Evolutionary conservation across 2,329 filamentous ascomycete genomes (phyloP).

Genomic region (Aciculosporium take): DNA sequence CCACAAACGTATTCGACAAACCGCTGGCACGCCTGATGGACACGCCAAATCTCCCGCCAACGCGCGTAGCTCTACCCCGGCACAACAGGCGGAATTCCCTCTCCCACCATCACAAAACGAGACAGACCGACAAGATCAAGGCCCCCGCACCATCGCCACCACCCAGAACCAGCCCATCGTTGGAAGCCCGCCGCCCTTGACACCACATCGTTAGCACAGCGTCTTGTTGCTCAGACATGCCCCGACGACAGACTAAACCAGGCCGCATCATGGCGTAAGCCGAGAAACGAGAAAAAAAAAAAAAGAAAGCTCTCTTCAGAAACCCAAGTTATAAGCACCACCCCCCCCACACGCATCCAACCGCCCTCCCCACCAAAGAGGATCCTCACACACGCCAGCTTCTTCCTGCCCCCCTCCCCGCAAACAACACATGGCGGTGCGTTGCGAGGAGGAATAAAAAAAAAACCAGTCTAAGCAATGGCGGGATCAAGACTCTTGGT

Average conservation of each 20-base stretch:
- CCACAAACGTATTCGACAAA: too few relatives aligned
- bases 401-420: not conserved
- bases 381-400: constrained; percentile 8
- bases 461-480: constrained; percentile 9
- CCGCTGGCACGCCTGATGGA: too few relatives aligned
- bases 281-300: not conserved
- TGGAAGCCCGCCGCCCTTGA: not conserved
- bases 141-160: too few relatives aligned
- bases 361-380: constrained; percentile 14
- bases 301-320: constrained; percentile 23
- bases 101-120: too few relatives aligned
- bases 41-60: too few relatives aligned
- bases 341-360: constrained; percentile 22
- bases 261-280: not conserved
- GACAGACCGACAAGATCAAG: too few relatives aligned
- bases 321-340: constrained; percentile 33
- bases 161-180: too few relatives aligned
- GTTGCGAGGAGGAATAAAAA: constrained; percentile 7
- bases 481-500: constrained; percentile 9
- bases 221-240: too few relatives aligned
- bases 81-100: too few relatives aligned
- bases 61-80: too few relatives aligned
- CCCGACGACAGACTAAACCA: too few relatives aligned
- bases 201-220: not conserved
- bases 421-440: constrained; percentile 23